Conservation (phyloP, 257 asterid genomes). For the Przewalskia tangutica region DNA sequence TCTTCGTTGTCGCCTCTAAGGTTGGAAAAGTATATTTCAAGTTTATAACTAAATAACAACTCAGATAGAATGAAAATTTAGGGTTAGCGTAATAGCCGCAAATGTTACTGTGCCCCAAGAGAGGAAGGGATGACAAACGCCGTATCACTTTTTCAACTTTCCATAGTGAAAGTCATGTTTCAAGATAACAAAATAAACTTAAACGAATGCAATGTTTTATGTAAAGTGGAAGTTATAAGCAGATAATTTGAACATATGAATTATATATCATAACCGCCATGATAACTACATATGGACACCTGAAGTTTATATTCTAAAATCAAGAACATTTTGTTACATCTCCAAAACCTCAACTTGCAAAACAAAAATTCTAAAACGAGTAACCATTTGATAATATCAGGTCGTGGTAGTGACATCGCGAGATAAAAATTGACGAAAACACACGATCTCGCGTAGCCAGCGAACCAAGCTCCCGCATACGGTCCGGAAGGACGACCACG, state of each 20-base stretch:
- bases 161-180: constrained; percentile 89
- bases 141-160: constrained; percentile 70
- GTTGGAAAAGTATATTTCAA: neutral
- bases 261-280: neutral
- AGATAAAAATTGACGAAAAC: neutral
- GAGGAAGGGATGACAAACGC: constrained; percentile 79
- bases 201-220: neutral
- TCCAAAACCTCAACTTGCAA: neutral
- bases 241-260: neutral
- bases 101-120: constrained; percentile 75
- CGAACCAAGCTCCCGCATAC: too few relatives aligned
- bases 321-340: neutral
- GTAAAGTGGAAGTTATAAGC: neutral
- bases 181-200: constrained; percentile 4
- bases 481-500: too few relatives aligned
- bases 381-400: neutral
- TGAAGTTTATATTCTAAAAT: neutral
- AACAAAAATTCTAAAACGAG: neutral
- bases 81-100: neutral
- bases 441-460: neutral
- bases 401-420: neutral
- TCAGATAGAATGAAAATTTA: neutral
- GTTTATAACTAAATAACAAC: neutral
- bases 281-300: neutral
- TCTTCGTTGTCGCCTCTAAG: neutral